Base-by-base conservation (phyloP, 495 filamentous ascomycete species). In the Symbiotaphrina buchneri region DNA sequence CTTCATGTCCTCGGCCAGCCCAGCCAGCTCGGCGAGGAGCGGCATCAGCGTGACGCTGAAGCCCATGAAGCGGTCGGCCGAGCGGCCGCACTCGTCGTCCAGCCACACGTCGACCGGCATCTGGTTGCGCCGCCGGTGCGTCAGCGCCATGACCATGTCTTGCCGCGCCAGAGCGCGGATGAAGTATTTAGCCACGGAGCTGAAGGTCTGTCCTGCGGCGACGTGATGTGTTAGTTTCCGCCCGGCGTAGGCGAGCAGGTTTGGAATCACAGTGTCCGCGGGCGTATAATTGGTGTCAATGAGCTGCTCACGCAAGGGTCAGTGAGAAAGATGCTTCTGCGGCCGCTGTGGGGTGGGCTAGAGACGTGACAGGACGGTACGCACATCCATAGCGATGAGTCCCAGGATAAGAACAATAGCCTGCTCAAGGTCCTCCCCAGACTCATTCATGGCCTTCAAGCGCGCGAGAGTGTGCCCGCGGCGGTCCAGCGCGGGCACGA, bases 41-140 rank as follows among this genome's bases (percentile, higher is more conserved):
- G 29, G 34, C 14, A 32, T 24, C n/a, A 35, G 17, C 3, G 33
- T 33, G 4, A 24, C 22, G 3, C 24, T 35, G 27, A 32, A 35
- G 6, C 33, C 33, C 33, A 35, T 35, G 3, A 35, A 4, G 5
- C 33, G 22, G 17, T 35, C 33, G 16, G 33, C 27, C 8, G 21
- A 8, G n/a, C 8, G 4, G 11, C 6, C 4, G 7, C 19, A 31
- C 14, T 10, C 21, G 11, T 35, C 23, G 16, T 35, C 33, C 10
- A 35, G 24, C 33, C 33, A 35, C 14, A 32, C 10, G 7, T 4
- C 6, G 14, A 20, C 3, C 6, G 21, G 6, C 10, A 35, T 35
- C 10, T 4, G 7, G 23, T 11, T 21, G 4, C 33, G 26, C 4
- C 25, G 33, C 26, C 16, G 17, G 7, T 8, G 10, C 4, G 13